Base-by-base conservation (phyloP, 192 early-diverging fungal species). In the Nowakowskiella sp. region DNA sequence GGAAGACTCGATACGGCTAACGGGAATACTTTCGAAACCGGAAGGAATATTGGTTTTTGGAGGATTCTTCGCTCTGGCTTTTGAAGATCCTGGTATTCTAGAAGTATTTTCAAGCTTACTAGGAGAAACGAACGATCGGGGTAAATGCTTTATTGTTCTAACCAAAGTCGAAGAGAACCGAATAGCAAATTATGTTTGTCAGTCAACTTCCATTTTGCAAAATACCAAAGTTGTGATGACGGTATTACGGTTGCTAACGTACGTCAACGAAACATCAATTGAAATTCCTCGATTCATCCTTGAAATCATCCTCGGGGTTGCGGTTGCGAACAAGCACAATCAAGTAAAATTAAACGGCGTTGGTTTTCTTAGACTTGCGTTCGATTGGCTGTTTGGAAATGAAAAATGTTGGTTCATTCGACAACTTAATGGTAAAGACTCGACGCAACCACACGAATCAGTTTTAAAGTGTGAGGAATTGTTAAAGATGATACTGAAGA, bases 1-100 rank as follows among this genome's bases (percentile, higher is more conserved):
- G 6, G 80, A 82, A 22, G 71, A 83, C 53, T 81, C 78, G 0
- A 64, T 82, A 1, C 51, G 49, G 13, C 44, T 84, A 49, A 84
- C 78, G 2, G 69, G 65, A 10, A 65, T 83, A 3, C 60, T 84
- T 24, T 42, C 60, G 13, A 34, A 58, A 3, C 60, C 64, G 16
- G 56, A 61, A 21, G 49, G 70, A 0, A 54, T 64, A 10, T 55
- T 70, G 10, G 53, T 80, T 44, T 68, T 84, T 46, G 82, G 81
- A 6, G 75, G 78, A 9, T 49, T 81, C 2, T 66, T 85, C 46
- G 75, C 69, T 4, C 77, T 82, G 51, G 70, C 73, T 2, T 61
- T 75, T 6, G 70, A 80, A 44, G 65, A 80, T 39, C 16, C 6
- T 5, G 22, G 23, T 2, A 22, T 60, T 2, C n/a, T 60, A n/a